phyloP scores from a whole-genome alignment of 2,329 filamentous ascomycete species.

The Aspergillus eucalypticola region DNA sequence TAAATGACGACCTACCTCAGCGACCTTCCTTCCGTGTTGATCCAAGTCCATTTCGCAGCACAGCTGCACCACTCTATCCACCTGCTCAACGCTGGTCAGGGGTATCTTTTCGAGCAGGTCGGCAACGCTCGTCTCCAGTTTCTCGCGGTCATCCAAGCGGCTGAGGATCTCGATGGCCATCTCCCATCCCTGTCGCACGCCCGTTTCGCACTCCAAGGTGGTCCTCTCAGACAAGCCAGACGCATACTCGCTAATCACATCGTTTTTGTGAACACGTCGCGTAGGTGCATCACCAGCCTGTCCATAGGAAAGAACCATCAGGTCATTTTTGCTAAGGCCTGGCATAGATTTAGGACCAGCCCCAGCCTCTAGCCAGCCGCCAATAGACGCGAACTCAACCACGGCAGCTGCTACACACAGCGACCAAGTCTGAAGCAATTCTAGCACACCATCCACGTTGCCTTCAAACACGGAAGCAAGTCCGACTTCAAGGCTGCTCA shows the following conservation, averaged over 20 bases:
- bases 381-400: slow-evolving; percentile 79
- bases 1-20: slow-evolving; percentile 63
- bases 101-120: slow-evolving; percentile 73
- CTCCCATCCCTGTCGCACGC: slow-evolving; percentile 76
- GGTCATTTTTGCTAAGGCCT: slow-evolving; percentile 73
- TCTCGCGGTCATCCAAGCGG: slow-evolving; percentile 71
- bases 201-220: slow-evolving; percentile 35
- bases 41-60: slow-evolving; percentile 77
- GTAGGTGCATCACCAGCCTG: slow-evolving; percentile 52
- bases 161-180: slow-evolving; percentile 80
- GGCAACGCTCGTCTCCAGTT: slow-evolving; percentile 72
- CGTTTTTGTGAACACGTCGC: slow-evolving; percentile 70
- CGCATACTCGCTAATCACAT: slow-evolving; percentile 75
- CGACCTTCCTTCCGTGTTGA: slow-evolving; percentile 75
- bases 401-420: slow-evolving; percentile 74
- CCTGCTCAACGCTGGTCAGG: slow-evolving; percentile 67
- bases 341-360: slow-evolving; percentile 59
- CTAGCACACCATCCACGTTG: slow-evolving; percentile 73
- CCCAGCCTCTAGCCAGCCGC: slow-evolving; percentile 73
- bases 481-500: slow-evolving; percentile 75
- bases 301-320: slow-evolving; percentile 76
- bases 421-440: slow-evolving; percentile 76
- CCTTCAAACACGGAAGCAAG: slow-evolving; percentile 81
- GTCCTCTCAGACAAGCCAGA: slow-evolving; percentile 54
- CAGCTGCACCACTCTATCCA: slow-evolving; percentile 79